Evolutionary conservation across 768 basidiomycete species (phyloP), one percentile per base, ranked within the genome.

Genomic region (Peribolospora kevripleyi): DNA sequence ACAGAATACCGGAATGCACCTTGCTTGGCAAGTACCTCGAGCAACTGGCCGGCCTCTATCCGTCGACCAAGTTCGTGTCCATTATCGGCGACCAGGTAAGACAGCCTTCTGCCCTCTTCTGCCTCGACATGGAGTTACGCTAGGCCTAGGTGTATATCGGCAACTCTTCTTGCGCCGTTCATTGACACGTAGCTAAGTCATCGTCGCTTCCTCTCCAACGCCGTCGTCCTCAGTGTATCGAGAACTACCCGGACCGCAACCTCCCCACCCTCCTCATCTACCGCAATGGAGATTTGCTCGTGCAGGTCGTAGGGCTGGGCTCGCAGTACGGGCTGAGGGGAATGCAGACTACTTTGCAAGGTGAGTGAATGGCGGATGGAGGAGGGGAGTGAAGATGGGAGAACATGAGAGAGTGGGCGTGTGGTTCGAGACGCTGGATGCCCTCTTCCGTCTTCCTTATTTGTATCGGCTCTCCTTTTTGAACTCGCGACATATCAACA

Each of bases 211-310:
- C 25, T 25, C 25, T 25, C 25, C 25, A 25, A 25, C 25, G 25
- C 25, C 25, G 1, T 25, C 25, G 25, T 25, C 25, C 25, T 25
- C 25, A 61, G 51, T 65, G 64, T 56, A 93, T 98, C 61, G 79
- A 84, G n/a, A 81, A 95, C 68, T 79, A 97, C 42, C 91, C 90
- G 36, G 93, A 95, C 62, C 73, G 76, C 43, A 79, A 87, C 52
- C 69, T 87, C 46, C 93, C 93, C 1, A 97, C 91, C 73, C 70
- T 97, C 55, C 79, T 98, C 60, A 70, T 91, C 40, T 97, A 98
- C 68, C 78, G 82, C 49, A 81, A 81, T 61, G 93, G 93, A n/a
- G 82, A 88, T 48, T 81, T 97, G 42, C 71, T 75, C 50, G 81
- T 82, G 58, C 87, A 95, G 66, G 71, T 93, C 9, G 72, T 84